Percentiles rank a stretch among this genome's conserved stretches.
Evolutionary conservation across 2,329 filamentous ascomycete species (phyloP).

Genomic region (Aspergillus sp.): DNA sequence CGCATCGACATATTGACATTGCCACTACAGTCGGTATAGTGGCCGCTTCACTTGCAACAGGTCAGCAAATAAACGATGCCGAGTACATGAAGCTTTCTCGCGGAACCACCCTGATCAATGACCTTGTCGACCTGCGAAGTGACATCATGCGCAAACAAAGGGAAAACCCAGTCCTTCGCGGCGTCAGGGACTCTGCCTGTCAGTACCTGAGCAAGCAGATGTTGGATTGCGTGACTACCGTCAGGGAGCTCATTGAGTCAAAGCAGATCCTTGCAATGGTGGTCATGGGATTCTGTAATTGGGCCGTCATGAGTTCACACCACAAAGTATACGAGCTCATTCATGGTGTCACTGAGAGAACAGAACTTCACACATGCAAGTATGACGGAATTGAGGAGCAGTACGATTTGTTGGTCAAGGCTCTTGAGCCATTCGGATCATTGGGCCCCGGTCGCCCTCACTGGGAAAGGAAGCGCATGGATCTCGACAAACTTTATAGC

Average conservation of each 20-base stretch:
- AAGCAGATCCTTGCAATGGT: slow-evolving; percentile 12
- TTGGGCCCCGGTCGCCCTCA: slow-evolving; percentile 11
- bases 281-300: slow-evolving; percentile 22
- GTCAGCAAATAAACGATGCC: slow-evolving; percentile 7
- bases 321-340: slow-evolving; percentile 22
- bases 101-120: slow-evolving; percentile 16
- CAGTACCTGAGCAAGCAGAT: slow-evolving; percentile 16
- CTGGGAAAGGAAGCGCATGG: slow-evolving; percentile 8
- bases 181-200: slow-evolving; percentile 13
- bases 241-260: slow-evolving; percentile 6
- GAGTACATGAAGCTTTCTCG: slow-evolving; percentile 10
- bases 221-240: slow-evolving; percentile 1
- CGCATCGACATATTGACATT: slow-evolving; percentile 21
- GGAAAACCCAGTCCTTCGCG: slow-evolving; percentile 21
- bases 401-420: slow-evolving; percentile 15
- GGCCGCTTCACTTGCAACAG: slow-evolving; percentile 16
- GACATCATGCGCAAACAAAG: slow-evolving; percentile 20
- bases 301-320: slow-evolving; percentile 22
- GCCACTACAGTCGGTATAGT: slow-evolving; percentile 16
- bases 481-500: slow-evolving; percentile 16
- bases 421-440: slow-evolving; percentile 15
- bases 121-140: slow-evolving; percentile 21
- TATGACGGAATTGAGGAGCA: slow-evolving; percentile 3
- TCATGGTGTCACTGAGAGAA: neutral
- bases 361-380: neutral